Conservation (phyloP, 371 early-diverging fungal genomes). For the Mucor piriformis region DNA sequence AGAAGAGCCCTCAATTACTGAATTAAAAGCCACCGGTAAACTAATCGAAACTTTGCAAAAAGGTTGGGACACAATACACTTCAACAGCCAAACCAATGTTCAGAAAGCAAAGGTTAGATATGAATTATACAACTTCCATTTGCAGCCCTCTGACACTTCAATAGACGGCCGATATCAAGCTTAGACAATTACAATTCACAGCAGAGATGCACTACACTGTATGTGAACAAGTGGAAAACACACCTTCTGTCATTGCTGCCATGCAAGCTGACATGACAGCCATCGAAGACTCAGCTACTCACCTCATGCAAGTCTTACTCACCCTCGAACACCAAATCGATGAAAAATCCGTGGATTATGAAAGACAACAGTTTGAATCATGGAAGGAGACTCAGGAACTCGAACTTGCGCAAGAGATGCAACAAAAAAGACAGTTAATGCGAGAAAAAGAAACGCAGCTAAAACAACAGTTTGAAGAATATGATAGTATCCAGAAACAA, state of each 20-base stretch:
- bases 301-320: slow-evolving; percentile 18
- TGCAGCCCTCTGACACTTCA: too few species aligned
- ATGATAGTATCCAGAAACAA: slow-evolving; percentile 32
- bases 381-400: slow-evolving; percentile 36
- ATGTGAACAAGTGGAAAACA: slow-evolving; percentile 11
- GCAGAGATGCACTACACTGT: slow-evolving; percentile 18
- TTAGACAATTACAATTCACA: slow-evolving; percentile 20
- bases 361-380: slow-evolving; percentile 33
- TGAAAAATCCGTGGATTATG: slow-evolving; percentile 22
- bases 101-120: slow-evolving; percentile 28
- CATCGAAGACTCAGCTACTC: slow-evolving; percentile 22
- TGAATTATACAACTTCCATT: background rate
- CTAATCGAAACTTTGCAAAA: slow-evolving; percentile 24
- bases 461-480: slow-evolving; percentile 36
- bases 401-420: slow-evolving; percentile 8
- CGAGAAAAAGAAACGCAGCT: slow-evolving; percentile 27
- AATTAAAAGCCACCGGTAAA: slow-evolving; percentile 30
- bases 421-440: slow-evolving; percentile 14
- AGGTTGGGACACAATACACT: slow-evolving; percentile 30
- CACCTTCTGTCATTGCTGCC: background rate
- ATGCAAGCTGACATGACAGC: slow-evolving; percentile 4
- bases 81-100: slow-evolving; percentile 25
- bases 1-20: slow-evolving; percentile 5
- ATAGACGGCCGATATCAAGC: slow-evolving; percentile 1
- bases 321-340: slow-evolving; percentile 35